A percentile compares a stretch with the other conserved stretches of the same genome.
Conservation (phyloP, 345 rosid species). For the Salix dunnii region DNA sequence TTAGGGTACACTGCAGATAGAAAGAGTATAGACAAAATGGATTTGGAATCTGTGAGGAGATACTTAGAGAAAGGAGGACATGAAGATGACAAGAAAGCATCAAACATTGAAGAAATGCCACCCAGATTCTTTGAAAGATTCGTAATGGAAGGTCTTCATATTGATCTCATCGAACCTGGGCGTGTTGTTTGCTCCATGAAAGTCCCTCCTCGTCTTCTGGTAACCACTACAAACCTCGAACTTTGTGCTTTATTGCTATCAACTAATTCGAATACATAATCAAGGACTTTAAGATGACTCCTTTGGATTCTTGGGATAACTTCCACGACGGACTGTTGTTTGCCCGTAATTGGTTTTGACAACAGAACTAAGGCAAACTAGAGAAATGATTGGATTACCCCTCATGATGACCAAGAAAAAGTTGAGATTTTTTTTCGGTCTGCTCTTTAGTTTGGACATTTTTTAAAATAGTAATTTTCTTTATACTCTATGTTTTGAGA, state of each 20-base stretch:
- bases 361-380: no score
- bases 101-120: conserved; percentile 41
- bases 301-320: neutral
- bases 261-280: no score
- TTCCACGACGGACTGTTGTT: no score
- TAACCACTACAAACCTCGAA: conserved; percentile 6
- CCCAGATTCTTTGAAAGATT: conserved; percentile 55
- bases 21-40: conserved; percentile 12
- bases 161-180: conserved; percentile 65
- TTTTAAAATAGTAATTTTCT: no score
- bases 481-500: neutral
- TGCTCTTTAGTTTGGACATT: no score
- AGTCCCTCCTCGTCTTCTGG: conserved; percentile 77
- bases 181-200: conserved; percentile 75
- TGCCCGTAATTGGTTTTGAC: no score
- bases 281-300: neutral
- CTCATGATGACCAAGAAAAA: no score
- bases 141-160: conserved; percentile 53
- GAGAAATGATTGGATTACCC: no score
- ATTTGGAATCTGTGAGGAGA: conserved; percentile 51
- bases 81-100: conserved; percentile 18
- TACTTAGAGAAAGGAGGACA: conserved; percentile 51
- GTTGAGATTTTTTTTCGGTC: no score
- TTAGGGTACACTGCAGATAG: no score
- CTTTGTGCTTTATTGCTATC: neutral